Base-by-base conservation (phyloP, 345 rosid species). In the Acer yangbiense region DNA sequence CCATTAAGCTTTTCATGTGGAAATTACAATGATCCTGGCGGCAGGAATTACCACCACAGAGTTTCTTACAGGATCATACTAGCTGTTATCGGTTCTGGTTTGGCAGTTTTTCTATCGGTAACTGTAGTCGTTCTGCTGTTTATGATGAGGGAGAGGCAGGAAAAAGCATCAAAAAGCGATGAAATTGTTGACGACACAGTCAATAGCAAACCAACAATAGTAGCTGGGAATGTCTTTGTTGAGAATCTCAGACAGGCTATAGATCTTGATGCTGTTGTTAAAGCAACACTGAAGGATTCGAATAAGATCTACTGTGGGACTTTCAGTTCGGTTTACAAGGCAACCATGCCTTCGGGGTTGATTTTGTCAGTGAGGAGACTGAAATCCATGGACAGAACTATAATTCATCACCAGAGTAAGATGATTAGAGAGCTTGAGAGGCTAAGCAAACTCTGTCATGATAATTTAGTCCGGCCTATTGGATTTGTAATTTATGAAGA, bases 81-180 rank as follows among this genome's bases (percentile, higher is more conserved):
- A 69, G 94, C 93, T 46, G 97, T 96, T 46, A 85, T 96, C 57
- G 98, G 99, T 73, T 96, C 98, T 13, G 97, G 98, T 70, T 80
- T 94, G 78, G 91, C 98, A 1, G 98, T 96, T 39, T 96, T 96
- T 79, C 80, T 86, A 65, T 90, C 98, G 0, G 97, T 96, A 77
- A 90, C 95, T 50, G 70, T 92, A 39, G 95, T 96, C 78, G 97
- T 96, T 83, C 78, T 94, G 57, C 89, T 96, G 76, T 93, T 92
- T 80, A 92, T 96, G 98, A 85, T 92, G 90, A 87, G 99, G 88
- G 99, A 96, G 82, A 93, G 88, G 60, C 98, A 96, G 85, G 99
- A 96, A 84, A 93, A 90, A 83, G 93, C 80, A 3, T 88, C 92
- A 66, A 90, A 90, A 81, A 76, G 83, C 39, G 77, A 81, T 2